Percentiles rank a stretch among this genome's conserved stretches.
Conservation (phyloP, 2,329 filamentous ascomycete species). For the Aspergillus pseudoviridinutans region DNA sequence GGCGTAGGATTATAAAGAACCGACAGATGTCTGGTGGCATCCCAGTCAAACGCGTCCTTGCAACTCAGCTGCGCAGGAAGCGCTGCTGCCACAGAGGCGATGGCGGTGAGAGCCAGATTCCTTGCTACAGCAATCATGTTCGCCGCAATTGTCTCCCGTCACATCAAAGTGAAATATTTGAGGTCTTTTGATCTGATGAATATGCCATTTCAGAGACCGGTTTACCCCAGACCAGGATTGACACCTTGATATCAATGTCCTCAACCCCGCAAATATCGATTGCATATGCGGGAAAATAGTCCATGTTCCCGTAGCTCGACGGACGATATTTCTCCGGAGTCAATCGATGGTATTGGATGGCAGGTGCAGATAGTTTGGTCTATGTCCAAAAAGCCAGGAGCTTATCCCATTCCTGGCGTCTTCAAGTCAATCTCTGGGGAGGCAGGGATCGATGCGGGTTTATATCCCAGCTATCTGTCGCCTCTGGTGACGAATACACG, state of each 20-base stretch:
- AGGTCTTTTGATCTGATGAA: background rate
- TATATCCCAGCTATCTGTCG: background rate
- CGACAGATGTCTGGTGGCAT: slow-evolving; percentile 15
- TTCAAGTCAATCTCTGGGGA: background rate
- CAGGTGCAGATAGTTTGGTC: background rate
- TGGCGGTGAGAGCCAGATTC: background rate
- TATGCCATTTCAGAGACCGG: background rate
- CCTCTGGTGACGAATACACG: background rate
- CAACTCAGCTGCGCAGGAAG: background rate
- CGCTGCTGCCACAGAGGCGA: background rate
- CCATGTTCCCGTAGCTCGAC: background rate
- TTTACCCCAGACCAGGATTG: background rate
- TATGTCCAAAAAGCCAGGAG: background rate
- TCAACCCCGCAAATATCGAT: background rate
- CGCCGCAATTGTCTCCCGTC: background rate
- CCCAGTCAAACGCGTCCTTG: slow-evolving; percentile 10
- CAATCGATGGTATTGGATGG: background rate
- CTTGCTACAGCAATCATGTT: background rate
- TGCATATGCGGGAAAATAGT: background rate
- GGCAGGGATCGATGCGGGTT: background rate
- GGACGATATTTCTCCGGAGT: background rate
- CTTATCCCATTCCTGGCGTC: background rate
- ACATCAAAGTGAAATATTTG: background rate
- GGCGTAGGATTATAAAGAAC: background rate
- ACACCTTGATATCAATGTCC: background rate